Evolutionary conservation across 2,329 filamentous ascomycete species (phyloP), one percentile per base, ranked within the genome.

Genomic region (Sporothrix dimorphospora): DNA sequence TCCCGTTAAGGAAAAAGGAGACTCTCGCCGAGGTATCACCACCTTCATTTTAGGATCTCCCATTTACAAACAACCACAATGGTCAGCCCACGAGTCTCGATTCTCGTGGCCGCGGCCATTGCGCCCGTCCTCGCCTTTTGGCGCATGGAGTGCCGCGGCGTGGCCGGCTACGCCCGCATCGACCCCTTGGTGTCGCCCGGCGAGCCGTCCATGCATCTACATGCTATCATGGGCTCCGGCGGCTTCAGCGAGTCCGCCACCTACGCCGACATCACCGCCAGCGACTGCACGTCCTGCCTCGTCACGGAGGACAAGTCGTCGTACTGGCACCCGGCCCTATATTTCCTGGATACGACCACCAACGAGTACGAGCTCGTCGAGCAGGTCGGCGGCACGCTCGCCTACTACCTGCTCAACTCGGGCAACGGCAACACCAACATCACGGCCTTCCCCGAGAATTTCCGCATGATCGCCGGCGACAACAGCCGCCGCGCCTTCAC

Each of bases 301-400:
- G 91, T 97, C 55, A 89, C 85, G 49, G 86, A 95, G 82, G 94
- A 97, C 82, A 91, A 90, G 82, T 97, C 93, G n/a, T 90, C 89
- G 42, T 97, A 97, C 83, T 97, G 94, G 93, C 89, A 90, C 69
- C 94, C 94, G 0, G 82, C 88, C 1, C 79, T 97, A 75, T 94
- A 95, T 83, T 97, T 97, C 81, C 81, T 90, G 78, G 88, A 94
- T 77, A 79, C 79, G 5, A 78, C 82, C 14, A 91, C 92, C 76
- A 88, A 91, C 72, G 84, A 89, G 71, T 89, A 89, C 68, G 87
- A 92, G 77, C 80, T 92, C 72, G 92, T 97, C 61, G 81, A 86
- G 0, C 90, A 96, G 79, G 87, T 91, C 68, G 93, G 94, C 74
- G 93, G 94, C 75, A 93, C 97, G 88, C 89, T 97, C 79, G 92